Evolutionary conservation across 345 rosid genomes (phyloP), one percentile per base, ranked within the genome.

Genomic region (Linum usitatissimum): DNA sequence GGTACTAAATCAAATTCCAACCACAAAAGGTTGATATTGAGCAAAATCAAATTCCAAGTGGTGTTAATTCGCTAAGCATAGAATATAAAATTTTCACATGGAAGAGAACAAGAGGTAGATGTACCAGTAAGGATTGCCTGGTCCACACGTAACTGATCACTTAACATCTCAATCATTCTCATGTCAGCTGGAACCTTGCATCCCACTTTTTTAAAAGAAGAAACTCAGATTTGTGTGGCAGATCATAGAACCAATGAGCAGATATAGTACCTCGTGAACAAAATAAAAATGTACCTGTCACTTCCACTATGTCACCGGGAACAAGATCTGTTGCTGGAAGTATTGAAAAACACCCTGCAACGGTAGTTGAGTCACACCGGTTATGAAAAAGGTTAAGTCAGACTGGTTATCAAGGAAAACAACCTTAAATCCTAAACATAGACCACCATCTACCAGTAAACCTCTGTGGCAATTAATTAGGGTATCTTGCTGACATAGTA

Each of bases 51-150:
- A 45, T 45, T 45, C 15, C 15, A 45, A 45, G 13, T 4, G 1
- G 51, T 15, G 17, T 45, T 45, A 45, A 13, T 45, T 45, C 3
- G 51, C 4, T 45, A 34, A 34, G 8, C 51, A 45, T 45, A 0
- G 51, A 12, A 2, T 12, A 45, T 8, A 14, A 14, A 42, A 42
- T 8, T 42, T 42, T 42, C 12, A 42, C 12, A 9, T 15, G 51
- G 17, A 45, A 12, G 51, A 15, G 51, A 68, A 40, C 19, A 61
- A 42, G 58, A 30, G 59, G 66, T 23, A 62, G 57, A 62, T 23
- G 53, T 80, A 90, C 99, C 99, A 70, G 99, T 93, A 59, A 93
- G 87, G 81, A 93, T 90, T 68, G 99, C 99, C 82, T 93, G 99
- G 83, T 93, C 99, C 71, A 87, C 92, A 60, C 97, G 87, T 62